Evolutionary conservation across 805 yeast genomes (phyloP).

Genomic region (Candida saitoana): DNA sequence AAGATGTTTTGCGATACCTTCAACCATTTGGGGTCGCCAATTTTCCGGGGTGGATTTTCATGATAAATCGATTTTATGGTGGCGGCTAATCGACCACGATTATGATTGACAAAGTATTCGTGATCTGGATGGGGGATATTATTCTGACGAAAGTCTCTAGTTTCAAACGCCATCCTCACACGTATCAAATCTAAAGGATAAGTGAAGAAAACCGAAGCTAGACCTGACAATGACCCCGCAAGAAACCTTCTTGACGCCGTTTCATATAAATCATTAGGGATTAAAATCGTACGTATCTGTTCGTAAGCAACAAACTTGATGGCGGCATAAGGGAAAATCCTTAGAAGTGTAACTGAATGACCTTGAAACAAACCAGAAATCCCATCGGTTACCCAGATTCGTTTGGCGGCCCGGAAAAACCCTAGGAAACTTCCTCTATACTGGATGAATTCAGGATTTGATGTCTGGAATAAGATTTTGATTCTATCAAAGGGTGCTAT

Average conservation of each 20-base stretch:
- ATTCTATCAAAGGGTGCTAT: conserved; percentile 95
- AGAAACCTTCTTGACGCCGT: conserved; percentile 74
- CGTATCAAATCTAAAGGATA: conserved; percentile 90
- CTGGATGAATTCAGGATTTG: conserved; percentile 80
- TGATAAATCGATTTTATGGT: conserved; percentile 29
- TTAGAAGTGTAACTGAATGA: conserved; percentile 84
- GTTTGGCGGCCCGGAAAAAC: conserved; percentile 62
- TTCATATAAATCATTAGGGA: conserved; percentile 71
- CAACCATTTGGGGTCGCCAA: conserved; percentile 36
- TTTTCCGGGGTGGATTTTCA: conserved; percentile 34
- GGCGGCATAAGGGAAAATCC: conserved; percentile 96
- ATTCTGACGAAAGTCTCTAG: conserved; percentile 40
- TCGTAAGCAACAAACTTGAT: conserved; percentile 95
- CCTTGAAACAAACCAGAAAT: conserved; percentile 84
- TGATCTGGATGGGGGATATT: conserved; percentile 18
- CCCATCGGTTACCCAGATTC: conserved; percentile 70
- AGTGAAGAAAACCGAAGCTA: conserved; percentile 79
- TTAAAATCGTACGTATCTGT: conserved; percentile 75
- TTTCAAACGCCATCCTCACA: conserved; percentile 88
- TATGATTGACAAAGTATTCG: conserved; percentile 22
- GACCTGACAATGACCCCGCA: conserved; percentile 90
- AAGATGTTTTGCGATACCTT: conserved; percentile 27
- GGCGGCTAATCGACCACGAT: conserved; percentile 28
- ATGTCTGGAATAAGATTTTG: conserved; percentile 90
- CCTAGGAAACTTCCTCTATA: conserved; percentile 81